Base-by-base conservation (phyloP, 2,329 filamentous ascomycete genomes). In the Myriangium duriaei region DNA sequence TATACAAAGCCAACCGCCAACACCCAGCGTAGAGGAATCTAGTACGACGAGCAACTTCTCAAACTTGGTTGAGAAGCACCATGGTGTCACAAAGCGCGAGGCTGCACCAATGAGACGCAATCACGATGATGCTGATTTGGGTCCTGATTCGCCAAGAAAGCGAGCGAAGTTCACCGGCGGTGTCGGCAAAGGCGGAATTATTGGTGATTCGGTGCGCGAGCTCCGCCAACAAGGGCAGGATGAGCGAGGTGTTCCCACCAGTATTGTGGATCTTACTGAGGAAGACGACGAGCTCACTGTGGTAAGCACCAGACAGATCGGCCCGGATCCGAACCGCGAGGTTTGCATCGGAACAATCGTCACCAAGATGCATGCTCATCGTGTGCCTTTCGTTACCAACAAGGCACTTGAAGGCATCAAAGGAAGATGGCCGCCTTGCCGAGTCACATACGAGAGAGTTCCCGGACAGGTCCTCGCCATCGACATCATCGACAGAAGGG, bases 1-100 rank as follows among this genome's bases (percentile, higher is more conserved):
- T 11, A 28, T 34, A 29, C 28, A 38, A 17, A 33, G 19, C 11
- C 18, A 16, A 10, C n/a, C n/a, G n/a, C n/a, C n/a, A n/a, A n/a
- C n/a, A n/a, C n/a, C n/a, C n/a, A 4, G 2, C 11, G 14, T 24
- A 11, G 15, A 30, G 4, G 24, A 32, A n/a, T 47, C 44, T 34
- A 42, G 38, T 13, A 44, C 47, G 41, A 18, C 28, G 14, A 34
- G 17, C 21, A 44, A 39, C 9, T 68, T 74, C 47, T 67, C 69
- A 7, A 61, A 62, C 39, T 74, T 86, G 62, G 74, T 93, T 32
- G 83, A 92, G 56, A 72, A 75, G 19, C 67, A 86, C 54, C 83
- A 87, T 54, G 77, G 79, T 47, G 72, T 92, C 11, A 71, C 82
- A 47, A 70, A 79, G 36, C 79, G 86, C 16, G 64, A 65, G 49